A percentile compares a stretch with the other conserved stretches of the same genome.
Conservation (phyloP, 768 basidiomycete species). For the Lactarius evosmus region DNA sequence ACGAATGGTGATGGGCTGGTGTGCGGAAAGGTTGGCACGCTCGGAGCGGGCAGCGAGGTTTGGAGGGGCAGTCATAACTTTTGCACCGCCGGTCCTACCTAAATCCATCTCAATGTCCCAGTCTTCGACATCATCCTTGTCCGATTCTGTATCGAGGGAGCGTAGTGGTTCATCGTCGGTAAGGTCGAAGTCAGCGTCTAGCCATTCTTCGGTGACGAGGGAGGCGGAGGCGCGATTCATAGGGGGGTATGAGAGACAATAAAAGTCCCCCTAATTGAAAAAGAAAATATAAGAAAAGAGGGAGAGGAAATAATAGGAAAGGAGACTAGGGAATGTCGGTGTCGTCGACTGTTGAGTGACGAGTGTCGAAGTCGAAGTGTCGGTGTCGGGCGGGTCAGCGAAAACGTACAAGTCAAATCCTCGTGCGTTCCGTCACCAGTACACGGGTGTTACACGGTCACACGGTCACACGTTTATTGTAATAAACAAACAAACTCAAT, state of each 20-base stretch:
- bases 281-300: conserved; percentile 13
- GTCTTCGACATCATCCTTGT: conserved; percentile 69
- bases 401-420: background rate
- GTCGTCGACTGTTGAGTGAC: conserved; percentile 1
- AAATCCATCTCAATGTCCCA: conserved; percentile 81
- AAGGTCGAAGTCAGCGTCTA: conserved; percentile 83
- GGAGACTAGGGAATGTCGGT: background rate
- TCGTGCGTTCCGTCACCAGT: no score
- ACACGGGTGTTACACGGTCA: conserved; percentile 13
- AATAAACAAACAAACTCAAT: conserved; percentile 36
- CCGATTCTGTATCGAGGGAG: conserved; percentile 52
- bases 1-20: conserved; percentile 58
- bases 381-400: background rate
- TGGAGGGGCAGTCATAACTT: conserved; percentile 40
- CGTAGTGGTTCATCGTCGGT: conserved; percentile 71
- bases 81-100: conserved; percentile 53
- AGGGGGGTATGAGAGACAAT: conserved; percentile 16
- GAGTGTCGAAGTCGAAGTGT: background rate
- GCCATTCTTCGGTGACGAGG: conserved; percentile 71
- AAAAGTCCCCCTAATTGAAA: conserved; percentile 26
- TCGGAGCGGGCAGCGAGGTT: conserved; percentile 42
- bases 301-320: background rate
- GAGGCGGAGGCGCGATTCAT: conserved; percentile 66
- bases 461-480: conserved; percentile 17
- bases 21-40: conserved; percentile 35